Percentiles rank a stretch among this genome's conserved stretches.
Conservation (phyloP, 2,329 filamentous ascomycete genomes). For the Ophiostoma sp. region DNA sequence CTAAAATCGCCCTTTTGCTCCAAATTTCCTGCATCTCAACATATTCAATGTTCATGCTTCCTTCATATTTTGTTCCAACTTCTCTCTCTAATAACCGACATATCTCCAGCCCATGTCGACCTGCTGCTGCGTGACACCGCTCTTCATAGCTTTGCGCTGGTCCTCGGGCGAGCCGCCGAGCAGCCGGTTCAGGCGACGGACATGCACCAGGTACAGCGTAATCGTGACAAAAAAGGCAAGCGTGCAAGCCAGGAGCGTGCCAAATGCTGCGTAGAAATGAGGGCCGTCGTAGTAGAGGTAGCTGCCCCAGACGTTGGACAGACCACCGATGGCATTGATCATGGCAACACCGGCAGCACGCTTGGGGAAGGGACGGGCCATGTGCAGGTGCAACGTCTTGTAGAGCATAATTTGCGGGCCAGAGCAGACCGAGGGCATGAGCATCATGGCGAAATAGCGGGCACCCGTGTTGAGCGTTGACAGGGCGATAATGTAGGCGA, state of each 20-base stretch:
- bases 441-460: conserved; percentile 47
- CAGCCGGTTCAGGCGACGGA: conserved; percentile 31
- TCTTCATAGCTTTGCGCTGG: conserved; percentile 31
- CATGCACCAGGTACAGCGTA: conserved; percentile 31
- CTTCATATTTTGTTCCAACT: no score
- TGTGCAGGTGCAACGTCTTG: conserved; percentile 39
- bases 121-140: conserved; percentile 33
- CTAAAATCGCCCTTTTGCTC: background rate
- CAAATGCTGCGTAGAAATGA: conserved; percentile 32
- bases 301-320: conserved; percentile 40
- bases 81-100: background rate
- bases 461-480: conserved; percentile 41
- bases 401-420: conserved; percentile 44
- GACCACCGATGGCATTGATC: conserved; percentile 42
- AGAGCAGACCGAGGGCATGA: conserved; percentile 43
- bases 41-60: background rate
- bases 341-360: conserved; percentile 45
- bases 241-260: conserved; percentile 31
- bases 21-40: background rate
- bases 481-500: conserved; percentile 43
- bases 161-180: conserved; percentile 29
- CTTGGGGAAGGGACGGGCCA: conserved; percentile 45
- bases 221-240: conserved; percentile 31
- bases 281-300: conserved; percentile 37
- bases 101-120: conserved; percentile 35